Base-by-base conservation (phyloP, 2,329 filamentous ascomycete species). In the Lithohypha guttulata region DNA sequence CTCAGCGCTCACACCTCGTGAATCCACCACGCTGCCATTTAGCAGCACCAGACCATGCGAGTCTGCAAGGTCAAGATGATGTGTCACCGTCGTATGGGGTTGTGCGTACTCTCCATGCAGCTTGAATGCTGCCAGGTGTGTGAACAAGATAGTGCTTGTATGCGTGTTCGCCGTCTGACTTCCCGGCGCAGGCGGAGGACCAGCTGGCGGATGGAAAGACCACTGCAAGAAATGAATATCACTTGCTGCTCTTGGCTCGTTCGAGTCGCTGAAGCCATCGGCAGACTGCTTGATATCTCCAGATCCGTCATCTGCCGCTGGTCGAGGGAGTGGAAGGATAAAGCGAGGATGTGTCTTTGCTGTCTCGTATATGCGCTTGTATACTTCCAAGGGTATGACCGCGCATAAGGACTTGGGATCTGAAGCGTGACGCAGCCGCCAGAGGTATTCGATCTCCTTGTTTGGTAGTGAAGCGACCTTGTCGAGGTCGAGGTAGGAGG, bases 221-320 rank as follows among this genome's bases (percentile, higher is more conserved):
- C 93, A 98, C 62, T 98, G 89, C 46, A 98, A 63, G 60, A 93
- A 94, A 63, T 98, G 91, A 31, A 98, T 86, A 61, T 96, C 91
- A 32, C 86, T 84, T 36, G 84, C 84, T n/a, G 50, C 45, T 4
- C 42, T 25, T 2, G 34, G 10, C 3, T n/a, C 32, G 10, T 23
- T 15, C 3, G 25, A 62, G 45, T 61, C 60, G 34, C 43, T 39
- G 29, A 51, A 51, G 33, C 53, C 55, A 14, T 52, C 60, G 42
- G 41, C 51, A 29, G 47, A 57, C 44, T 32, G 58, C 35, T 42
- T 39, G 10, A 48, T 31, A 28, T 52, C 49, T 6, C 49, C 48
- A 19, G 46, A 43, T 6, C 47, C 44, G 29, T 48, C 40, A 14
- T 48, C 45, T 6, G 48, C 51, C 22, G 46, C 39, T 2, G 50